Base-by-base conservation (phyloP, 352 stramenopile species). In the Blastocystis sp. region DNA sequence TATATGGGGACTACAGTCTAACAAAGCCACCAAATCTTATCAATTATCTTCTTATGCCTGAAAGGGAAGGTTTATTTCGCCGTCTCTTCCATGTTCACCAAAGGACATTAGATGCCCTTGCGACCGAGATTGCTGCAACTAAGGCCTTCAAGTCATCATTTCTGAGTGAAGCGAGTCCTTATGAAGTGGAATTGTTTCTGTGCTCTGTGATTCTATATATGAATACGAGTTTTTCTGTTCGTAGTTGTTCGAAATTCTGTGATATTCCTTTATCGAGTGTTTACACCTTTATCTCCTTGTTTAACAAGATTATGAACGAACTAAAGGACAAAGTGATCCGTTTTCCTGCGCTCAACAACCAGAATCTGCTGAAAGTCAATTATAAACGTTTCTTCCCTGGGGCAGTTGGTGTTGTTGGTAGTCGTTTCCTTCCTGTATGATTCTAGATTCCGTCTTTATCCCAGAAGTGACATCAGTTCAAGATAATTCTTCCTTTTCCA, bases 291-390 rank as follows among this genome's bases (percentile, higher is more conserved):
- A 42, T 83, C 21, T 67, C 46, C 43, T 37, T 83, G 16, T 83
- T 83, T 37, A 83, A 83, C 49, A 83, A 83, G 71, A 66, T 83
- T 29, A 83, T 83, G 71, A 66, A 66, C 46, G 71, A 83, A 63
- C 9, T 83, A n/a, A 57, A 59, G 51, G 71, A 83, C 52, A 63
- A 83, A n/a, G 51, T 83, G 11, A 66, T 83, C 37, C 51, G 71
- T 14, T 83, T 83, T 9, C 71, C 71, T 24, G 42, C 71, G 1
- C 71, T 83, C 1, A 63, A 66, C 11, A 54, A 43, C 12, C 71
- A 83, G 29, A 83, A 66, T 66, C 51, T 83, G n/a, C 27, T 83
- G 42, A 37, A 11, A 29, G 71, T 83, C 16, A 66, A 83, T 67
- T 27, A 16, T 4, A 83, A 83, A 42, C 71, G 71, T 32, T 83